Evolutionary conservation across 495 filamentous ascomycete species (phyloP), one percentile per base, ranked within the genome.

Genomic region (Parmelia sp.): DNA sequence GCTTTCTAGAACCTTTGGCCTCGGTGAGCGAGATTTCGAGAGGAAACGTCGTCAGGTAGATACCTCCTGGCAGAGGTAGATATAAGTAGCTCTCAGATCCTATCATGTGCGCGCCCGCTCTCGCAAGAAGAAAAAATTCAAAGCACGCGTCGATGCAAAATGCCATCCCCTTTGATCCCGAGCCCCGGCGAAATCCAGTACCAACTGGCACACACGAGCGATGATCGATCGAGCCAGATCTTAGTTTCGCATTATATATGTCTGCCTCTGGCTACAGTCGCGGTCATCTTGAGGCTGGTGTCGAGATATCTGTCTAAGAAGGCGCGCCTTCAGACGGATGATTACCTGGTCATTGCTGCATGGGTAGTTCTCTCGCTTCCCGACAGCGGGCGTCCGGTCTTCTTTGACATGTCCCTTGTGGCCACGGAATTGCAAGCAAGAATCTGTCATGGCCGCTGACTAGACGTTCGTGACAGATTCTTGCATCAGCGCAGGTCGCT

Each of bases 131-230:
- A n/a, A n/a, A n/a, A n/a, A n/a, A n/a, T 15, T 42, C 17, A 15
- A 12, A 42, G 40, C 12, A 42, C 9, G 17, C 40, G 17, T 3
- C 17, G 17, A 42, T 42, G 3, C 40, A 15, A 39, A 49, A 61
- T 61, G 59, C n/a, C 40, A 23, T 51, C 44, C 21, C 27, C 59
- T 1, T 47, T 49, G 7, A 36, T 57, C 55, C 55, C 55, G 35
- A 47, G 40, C 23, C 59, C 59, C 11, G 49, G 59, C 40, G 59
- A 61, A 12, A 25, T 14, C 7, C 42, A 47, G 36, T 36, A 37
- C 31, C 59, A 61, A 27, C 59, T 61, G 33, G 59, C 59, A 31
- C 42, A 61, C 21, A 61, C 47, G 8, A 29, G 47, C 27, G 59
- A 61, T n/a, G n/a, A 49, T 37, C 19, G 17, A 49, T 42, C 59